Evolutionary conservation across 164 flowering plant species (phyloP).

Genomic region (Magnolia kwangsiensis): DNA sequence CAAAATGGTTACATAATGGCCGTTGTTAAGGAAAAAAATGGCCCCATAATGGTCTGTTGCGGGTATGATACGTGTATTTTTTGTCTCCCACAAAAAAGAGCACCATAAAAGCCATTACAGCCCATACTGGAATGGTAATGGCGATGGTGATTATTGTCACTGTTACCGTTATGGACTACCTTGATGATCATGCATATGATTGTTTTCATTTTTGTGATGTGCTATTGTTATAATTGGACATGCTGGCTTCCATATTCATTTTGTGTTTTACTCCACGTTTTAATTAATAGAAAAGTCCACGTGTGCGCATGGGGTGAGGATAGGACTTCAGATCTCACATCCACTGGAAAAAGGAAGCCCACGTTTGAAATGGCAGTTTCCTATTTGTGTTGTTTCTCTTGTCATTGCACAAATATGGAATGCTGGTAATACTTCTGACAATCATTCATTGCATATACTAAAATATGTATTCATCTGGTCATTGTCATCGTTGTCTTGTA

Average conservation of each 20-base stretch:
- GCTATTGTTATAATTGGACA: background rate
- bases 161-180: no score
- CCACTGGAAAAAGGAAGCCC: background rate
- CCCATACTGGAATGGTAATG: no score
- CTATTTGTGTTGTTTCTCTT: background rate
- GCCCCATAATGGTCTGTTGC: no score
- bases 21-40: no score
- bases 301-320: background rate
- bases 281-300: background rate
- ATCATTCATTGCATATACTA: background rate
- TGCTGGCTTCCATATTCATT: background rate
- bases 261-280: background rate
- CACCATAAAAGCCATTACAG: no score
- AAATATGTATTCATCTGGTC: background rate
- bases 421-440: background rate
- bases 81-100: no score
- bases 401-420: background rate
- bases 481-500: no score
- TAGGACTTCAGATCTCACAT: background rate
- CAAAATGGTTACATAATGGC: no score
- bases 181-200: no score
- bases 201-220: background rate
- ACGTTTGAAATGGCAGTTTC: background rate
- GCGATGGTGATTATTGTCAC: no score
- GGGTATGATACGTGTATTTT: no score